Base-by-base conservation (phyloP, 148 eudicot species). In the Vaccinium vitisidaea region DNA sequence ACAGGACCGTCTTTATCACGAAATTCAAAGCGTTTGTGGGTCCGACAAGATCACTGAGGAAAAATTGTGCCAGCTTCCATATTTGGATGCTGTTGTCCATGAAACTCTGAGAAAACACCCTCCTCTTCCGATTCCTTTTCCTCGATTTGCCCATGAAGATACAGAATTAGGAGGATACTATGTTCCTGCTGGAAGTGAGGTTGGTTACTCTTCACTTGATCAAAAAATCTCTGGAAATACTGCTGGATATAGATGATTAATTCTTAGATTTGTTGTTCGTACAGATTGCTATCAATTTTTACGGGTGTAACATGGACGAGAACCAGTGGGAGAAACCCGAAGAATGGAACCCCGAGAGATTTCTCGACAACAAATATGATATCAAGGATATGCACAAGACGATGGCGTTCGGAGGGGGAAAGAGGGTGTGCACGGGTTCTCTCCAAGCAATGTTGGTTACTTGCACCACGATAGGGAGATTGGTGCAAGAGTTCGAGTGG, bases 341-440 rank as follows among this genome's bases (percentile, higher is more conserved):
- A 50, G 93, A 90, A 19, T 95, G 98, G 98, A 92, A 80, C 49
- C 99, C 99, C 0, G 98, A 97, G 86, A 91, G 99, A 79, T 97
- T 94, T 86, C 85, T 94, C 5, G 67, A 80, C 13, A 80, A 83
- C 5, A 90, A 82, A 69, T 82, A 86, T 23, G 92, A 91, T 13
- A 82, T 85, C 0, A 86, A 82, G 75, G 98, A 97, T 75, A 80
- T 97, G 82, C 88, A 86, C 88, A 94, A 92, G 87, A 97, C 99
- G 1, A 90, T 95, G 96, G 93, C 99, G 1, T 97, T 97, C 71
- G 99, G 99, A 79, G 98, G 90, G 8, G 99, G 98, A 4, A 97
- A 92, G 82, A 86, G 99, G 83, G 90, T 91, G 9, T 97, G 99
- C 82, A 91, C 98, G 0, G 99, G 99, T 53, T 84, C 99, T 75